Conservation (phyloP, 75 land plant species). For the Pinus albicaulis region DNA sequence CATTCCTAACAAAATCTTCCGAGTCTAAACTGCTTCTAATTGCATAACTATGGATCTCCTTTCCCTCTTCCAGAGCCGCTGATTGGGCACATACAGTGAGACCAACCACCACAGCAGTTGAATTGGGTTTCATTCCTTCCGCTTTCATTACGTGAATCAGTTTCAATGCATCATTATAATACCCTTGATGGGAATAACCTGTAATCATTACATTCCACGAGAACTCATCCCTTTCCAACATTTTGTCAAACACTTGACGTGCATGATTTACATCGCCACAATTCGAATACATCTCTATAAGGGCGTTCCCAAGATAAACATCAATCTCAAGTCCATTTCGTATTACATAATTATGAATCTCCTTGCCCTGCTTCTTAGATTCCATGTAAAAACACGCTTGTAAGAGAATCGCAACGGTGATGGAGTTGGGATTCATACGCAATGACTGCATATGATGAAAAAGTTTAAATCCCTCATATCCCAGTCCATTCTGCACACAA, state of each 20-base stretch:
- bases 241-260: conserved; percentile 18
- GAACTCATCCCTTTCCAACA: conserved; percentile 39
- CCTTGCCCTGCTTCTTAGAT: conserved; percentile 5
- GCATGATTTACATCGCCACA: too few relatives aligned
- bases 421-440: conserved; percentile 25
- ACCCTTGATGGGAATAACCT: conserved; percentile 50
- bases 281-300: too few relatives aligned
- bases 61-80: conserved; percentile 20
- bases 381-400: conserved; percentile 33
- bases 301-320: too few relatives aligned
- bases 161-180: conserved; percentile 25
- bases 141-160: conserved; percentile 22
- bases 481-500: conserved; percentile 46
- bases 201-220: conserved; percentile 69
- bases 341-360: neutral
- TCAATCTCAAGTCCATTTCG: neutral
- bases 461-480: conserved; percentile 31
- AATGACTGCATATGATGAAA: conserved; percentile 28
- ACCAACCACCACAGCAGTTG: conserved; percentile 47
- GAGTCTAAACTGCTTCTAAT: conserved; percentile 33
- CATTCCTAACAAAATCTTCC: conserved; percentile 28
- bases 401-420: conserved; percentile 26
- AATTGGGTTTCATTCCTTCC: conserved; percentile 27
- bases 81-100: conserved; percentile 39
- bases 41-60: conserved; percentile 27